Evolutionary conservation across 2,329 filamentous ascomycete species (phyloP), one percentile per base, ranked within the genome.

Genomic region (Neopestalotiopsis clavispora): DNA sequence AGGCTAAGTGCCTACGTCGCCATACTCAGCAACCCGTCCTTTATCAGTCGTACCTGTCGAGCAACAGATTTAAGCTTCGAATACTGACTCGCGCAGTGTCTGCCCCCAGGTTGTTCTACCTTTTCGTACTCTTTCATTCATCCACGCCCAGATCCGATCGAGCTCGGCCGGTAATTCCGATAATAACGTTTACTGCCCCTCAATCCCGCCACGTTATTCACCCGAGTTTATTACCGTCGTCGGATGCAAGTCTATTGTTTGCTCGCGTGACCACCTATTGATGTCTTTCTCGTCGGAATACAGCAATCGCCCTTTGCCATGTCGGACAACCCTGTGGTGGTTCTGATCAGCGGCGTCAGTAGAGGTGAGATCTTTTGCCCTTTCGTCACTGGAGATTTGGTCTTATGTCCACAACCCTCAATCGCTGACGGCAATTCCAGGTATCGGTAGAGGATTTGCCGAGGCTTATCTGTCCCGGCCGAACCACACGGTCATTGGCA

Each of bases 401-500:
- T 17, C 17, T 17, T 14, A 17, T 9, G 9, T 52, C 1, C 7
- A 7, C 45, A 28, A 3, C n/a, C n/a, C 13, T 52, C 7, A 7
- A 3, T 52, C 17, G n/a, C 45, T 52, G 45, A 52, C 2, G n/a
- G 5, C 9, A 17, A 9, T n/a, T 2, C 9, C 34, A 80, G 79
- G 78, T 12, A 76, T 80, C 67, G 82, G 82, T 2, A 72, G 77
- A 10, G 77, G 74, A 71, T 77, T 60, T 66, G 74, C 49, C 30
- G 65, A 70, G 60, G 64, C 65, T 2, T 81, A 81, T 71, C 79
- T 85, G 52, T 69, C 72, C 1, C 73, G 77, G 1, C 78, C 82
- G 1, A 73, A 80, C 58, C 79, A 77, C 20, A 81, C 74, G 20
- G 79, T 84, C 56, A 78, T 85, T 14, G 81, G 79, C 23, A 80